Percentiles rank a stretch among this genome's conserved stretches.
These are phyloP conservation scores for Euryodendron excelsum DNA, from an alignment of 148 eudicot species.

Conservation along the genomic window DNA sequence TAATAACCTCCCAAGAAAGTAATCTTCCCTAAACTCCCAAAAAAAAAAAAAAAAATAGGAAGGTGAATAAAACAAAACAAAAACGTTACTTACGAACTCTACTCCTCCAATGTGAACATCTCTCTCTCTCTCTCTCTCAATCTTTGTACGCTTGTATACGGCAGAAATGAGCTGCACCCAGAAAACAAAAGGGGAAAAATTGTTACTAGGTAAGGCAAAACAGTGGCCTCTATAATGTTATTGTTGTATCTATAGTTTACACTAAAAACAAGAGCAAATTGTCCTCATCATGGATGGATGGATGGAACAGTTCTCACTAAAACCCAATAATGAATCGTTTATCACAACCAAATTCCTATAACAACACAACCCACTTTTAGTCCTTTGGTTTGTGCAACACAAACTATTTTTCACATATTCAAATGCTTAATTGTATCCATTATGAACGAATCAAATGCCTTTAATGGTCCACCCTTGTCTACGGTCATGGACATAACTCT, in stretches of 20 bases:
- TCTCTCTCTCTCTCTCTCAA: not conserved
- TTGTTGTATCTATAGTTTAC: not conserved
- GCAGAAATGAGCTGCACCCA: constrained; percentile 15
- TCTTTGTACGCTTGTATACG: constrained; percentile 16
- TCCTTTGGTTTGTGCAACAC: not conserved
- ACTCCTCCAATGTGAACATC: not conserved
- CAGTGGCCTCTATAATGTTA: not conserved
- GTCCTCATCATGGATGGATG: not conserved
- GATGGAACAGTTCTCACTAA: not conserved
- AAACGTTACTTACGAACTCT: too few relatives aligned
- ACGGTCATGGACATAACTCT: too few relatives aligned
- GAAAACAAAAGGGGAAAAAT: not conserved
- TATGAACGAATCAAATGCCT: too few relatives aligned
- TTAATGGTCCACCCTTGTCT: too few relatives aligned
- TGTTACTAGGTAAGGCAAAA: not conserved
- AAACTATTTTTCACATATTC: not conserved
- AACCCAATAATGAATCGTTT: not conserved
- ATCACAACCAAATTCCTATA: not conserved
- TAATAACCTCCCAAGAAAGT: not conserved
- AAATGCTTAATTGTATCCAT: too few relatives aligned
- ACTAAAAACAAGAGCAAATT: not conserved
- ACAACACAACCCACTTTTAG: not conserved
- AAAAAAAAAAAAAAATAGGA: not conserved
- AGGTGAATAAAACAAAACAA: too few relatives aligned
- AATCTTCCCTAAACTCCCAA: too few relatives aligned